Conservation (phyloP, 805 yeast genomes). For the Cyberlindnera sargentensis region DNA sequence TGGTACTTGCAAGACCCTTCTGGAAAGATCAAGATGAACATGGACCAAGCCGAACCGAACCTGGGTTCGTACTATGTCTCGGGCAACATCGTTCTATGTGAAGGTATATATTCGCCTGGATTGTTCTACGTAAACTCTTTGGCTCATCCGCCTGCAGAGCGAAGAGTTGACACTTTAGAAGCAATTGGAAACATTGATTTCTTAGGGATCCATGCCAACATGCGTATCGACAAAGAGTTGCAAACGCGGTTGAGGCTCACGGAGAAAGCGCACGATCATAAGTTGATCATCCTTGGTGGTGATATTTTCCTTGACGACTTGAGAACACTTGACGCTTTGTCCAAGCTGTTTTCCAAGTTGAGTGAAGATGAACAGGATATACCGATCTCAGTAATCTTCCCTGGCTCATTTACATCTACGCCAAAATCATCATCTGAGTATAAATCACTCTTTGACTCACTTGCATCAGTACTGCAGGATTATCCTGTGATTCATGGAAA, state of each 20-base stretch:
- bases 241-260: slow-evolving; percentile 45
- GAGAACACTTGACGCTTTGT: slow-evolving; percentile 53
- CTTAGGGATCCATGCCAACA: slow-evolving; percentile 38
- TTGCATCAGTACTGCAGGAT: slow-evolving; percentile 58
- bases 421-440: slow-evolving; percentile 59
- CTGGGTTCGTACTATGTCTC: slow-evolving; percentile 58
- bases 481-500: slow-evolving; percentile 46
- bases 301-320: slow-evolving; percentile 61
- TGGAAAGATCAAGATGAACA: slow-evolving; percentile 56
- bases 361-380: slow-evolving; percentile 39
- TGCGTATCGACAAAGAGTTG: slow-evolving; percentile 57
- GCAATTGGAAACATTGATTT: slow-evolving; percentile 78
- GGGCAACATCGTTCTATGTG: slow-evolving; percentile 76
- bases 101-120: slow-evolving; percentile 71
- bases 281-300: slow-evolving; percentile 66
- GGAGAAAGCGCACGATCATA: slow-evolving; percentile 56
- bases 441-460: slow-evolving; percentile 62
- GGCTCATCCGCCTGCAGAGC: slow-evolving; percentile 86
- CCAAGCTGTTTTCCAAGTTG: slow-evolving; percentile 50
- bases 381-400: slow-evolving; percentile 68
- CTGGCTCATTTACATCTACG: slow-evolving; percentile 70
- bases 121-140: slow-evolving; percentile 70
- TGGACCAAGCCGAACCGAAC: slow-evolving; percentile 54
- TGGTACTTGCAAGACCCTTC: slow-evolving; percentile 77
- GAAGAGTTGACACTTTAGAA: slow-evolving; percentile 56